Percentiles rank a stretch among this genome's conserved stretches.
phyloP scores from a whole-genome alignment of 2,329 filamentous ascomycete genomes.

The Penicillium brevicompactum region DNA sequence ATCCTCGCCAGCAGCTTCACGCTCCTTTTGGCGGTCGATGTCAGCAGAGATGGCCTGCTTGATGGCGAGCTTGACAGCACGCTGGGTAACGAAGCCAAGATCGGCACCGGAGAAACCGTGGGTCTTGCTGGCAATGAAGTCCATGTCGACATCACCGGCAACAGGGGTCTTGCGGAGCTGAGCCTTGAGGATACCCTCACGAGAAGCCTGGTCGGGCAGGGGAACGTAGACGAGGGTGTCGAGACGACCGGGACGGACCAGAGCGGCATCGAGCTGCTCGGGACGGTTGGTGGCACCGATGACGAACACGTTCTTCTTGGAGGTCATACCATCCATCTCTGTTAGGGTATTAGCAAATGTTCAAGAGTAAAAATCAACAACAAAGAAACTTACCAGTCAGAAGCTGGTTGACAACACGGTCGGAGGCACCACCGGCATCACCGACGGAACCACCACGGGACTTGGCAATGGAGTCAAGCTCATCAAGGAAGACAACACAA shows the following conservation, averaged over 20 bases:
- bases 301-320: constrained; percentile 99
- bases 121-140: constrained; percentile 93
- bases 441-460: constrained; percentile 95
- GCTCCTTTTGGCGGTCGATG: constrained; percentile 87
- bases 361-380: background rate
- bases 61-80: constrained; percentile 98
- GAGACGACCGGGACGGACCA: constrained; percentile 97
- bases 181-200: constrained; percentile 86
- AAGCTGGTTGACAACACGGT: constrained; percentile 99
- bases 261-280: constrained; percentile 95
- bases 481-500: constrained; percentile 98
- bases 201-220: constrained; percentile 86
- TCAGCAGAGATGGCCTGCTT: constrained; percentile 91
- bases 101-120: constrained; percentile 99
- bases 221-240: constrained; percentile 98
- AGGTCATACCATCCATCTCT: constrained; percentile 99
- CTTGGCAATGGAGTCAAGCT: constrained; percentile 98
- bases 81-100: constrained; percentile 98
- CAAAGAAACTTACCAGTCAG: constrained; percentile 82
- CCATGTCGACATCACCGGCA: constrained; percentile 79
- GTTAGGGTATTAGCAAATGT: constrained; percentile 44
- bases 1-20: constrained; percentile 76
- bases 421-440: constrained; percentile 95
- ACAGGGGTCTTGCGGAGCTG: constrained; percentile 99
- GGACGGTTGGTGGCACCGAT: constrained; percentile 98